These are phyloP conservation scores for Ramichloridium luteum DNA, from an alignment of 2,329 filamentous ascomycete species.

Conservation along the genomic window DNA sequence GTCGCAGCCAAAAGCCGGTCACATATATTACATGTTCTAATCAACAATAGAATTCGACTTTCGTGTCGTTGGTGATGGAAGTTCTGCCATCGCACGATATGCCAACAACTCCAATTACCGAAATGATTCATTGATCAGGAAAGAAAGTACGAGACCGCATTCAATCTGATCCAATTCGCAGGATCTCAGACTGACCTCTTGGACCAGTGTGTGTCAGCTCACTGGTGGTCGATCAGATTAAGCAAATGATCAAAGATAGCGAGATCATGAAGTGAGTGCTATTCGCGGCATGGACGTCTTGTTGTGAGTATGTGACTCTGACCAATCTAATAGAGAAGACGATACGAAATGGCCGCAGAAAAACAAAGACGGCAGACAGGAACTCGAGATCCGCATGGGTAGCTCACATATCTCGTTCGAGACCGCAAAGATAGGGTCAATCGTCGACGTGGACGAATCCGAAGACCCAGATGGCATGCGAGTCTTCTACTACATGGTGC, in stretches of 20 bases:
- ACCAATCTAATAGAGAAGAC: constrained; percentile 66
- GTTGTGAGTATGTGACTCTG: no score
- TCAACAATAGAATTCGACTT: constrained; percentile 76
- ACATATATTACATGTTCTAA: constrained; percentile 2
- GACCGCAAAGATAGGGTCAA: constrained; percentile 96
- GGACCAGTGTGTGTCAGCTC: constrained; percentile 84
- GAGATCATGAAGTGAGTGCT: constrained; percentile 97
- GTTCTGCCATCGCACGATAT: constrained; percentile 87
- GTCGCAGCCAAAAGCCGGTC: no score
- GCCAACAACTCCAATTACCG: constrained; percentile 99
- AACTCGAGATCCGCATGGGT: constrained; percentile 85
- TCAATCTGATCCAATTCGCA: no score
- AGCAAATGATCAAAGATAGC: constrained; percentile 90
- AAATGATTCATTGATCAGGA: constrained; percentile 94
- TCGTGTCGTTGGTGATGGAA: constrained; percentile 78
- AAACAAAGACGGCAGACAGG: constrained; percentile 96
- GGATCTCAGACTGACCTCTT: background rate
- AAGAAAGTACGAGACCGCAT: constrained; percentile 98
- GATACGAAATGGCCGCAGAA: constrained; percentile 98
- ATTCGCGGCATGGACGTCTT: no score
- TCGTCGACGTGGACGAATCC: constrained; percentile 93
- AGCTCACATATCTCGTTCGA: constrained; percentile 97
- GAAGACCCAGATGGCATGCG: constrained; percentile 89
- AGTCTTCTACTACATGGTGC: constrained; percentile 97
- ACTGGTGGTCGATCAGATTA: constrained; percentile 82